phyloP scores from a whole-genome alignment of 208 protist species.

The Leishmania aethiopica region DNA sequence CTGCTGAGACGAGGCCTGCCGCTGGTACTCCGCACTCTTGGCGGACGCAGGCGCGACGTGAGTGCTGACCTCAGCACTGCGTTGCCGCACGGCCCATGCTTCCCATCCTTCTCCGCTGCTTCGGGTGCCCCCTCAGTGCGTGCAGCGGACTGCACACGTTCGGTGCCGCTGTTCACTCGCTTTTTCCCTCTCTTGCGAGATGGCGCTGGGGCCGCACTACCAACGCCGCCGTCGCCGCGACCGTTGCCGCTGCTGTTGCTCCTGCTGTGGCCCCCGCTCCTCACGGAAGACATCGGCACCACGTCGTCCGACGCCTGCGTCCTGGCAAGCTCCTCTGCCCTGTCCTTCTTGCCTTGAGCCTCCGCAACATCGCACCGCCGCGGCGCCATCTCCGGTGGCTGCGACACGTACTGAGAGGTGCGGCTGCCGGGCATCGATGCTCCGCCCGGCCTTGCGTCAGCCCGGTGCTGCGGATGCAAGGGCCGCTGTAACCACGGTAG shows the following conservation, averaged over 20 bases:
- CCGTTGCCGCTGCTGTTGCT: constrained; percentile 13
- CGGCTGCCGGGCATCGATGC: neutral
- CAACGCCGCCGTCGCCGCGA: neutral
- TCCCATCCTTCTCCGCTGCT: neutral
- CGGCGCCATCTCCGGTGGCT: neutral
- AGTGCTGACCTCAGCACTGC: neutral
- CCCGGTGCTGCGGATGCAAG: neutral
- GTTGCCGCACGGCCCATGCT: neutral
- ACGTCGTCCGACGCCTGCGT: neutral
- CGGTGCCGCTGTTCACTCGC: constrained; percentile 7
- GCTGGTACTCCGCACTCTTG: neutral
- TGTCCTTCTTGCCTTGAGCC: neutral
- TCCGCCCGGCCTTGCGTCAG: neutral
- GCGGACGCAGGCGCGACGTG: neutral
- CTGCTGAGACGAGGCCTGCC: neutral
- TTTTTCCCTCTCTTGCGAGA: constrained; percentile 23
- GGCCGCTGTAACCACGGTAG: neutral
- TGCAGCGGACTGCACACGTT: constrained; percentile 12
- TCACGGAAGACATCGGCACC: neutral
- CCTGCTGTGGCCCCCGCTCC: neutral
- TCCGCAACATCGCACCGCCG: neutral
- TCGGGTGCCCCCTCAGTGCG: neutral
- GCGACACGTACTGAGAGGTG: neutral
- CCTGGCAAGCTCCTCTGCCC: neutral
- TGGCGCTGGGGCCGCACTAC: constrained; percentile 8